These are phyloP conservation scores for Lactarius tabidus DNA, from an alignment of 768 basidiomycete genomes.

Conservation along the genomic window DNA sequence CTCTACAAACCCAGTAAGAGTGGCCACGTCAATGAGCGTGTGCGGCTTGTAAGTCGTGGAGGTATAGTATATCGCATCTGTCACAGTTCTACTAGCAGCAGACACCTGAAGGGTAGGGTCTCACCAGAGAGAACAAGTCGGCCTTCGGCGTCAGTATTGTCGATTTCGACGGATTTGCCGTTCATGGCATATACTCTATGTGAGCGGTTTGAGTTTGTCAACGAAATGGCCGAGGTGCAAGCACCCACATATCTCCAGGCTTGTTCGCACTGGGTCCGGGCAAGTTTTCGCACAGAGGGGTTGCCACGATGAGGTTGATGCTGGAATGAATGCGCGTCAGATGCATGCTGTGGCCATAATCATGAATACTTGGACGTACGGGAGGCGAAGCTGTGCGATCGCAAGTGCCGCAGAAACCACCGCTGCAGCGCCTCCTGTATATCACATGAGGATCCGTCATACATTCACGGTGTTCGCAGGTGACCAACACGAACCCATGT, in stretches of 20 bases:
- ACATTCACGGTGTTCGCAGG: neutral
- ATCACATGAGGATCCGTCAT: neutral
- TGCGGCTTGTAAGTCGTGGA: slow-evolving; percentile 74
- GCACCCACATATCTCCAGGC: slow-evolving; percentile 75
- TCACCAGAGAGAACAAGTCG: slow-evolving; percentile 69
- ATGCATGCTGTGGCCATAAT: neutral
- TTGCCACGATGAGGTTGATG: slow-evolving; percentile 68
- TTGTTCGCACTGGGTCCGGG: slow-evolving; percentile 65
- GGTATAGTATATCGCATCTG: slow-evolving; percentile 82
- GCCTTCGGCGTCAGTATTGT: slow-evolving; percentile 86
- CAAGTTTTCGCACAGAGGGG: slow-evolving; percentile 83
- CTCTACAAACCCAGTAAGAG: slow-evolving; percentile 64
- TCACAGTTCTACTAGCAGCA: neutral
- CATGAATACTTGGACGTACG: slow-evolving; percentile 43
- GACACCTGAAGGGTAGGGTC: slow-evolving; percentile 19
- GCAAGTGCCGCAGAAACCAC: slow-evolving; percentile 70
- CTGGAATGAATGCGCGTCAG: slow-evolving; percentile 34
- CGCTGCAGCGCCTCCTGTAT: slow-evolving; percentile 69
- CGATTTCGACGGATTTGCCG: slow-evolving; percentile 80
- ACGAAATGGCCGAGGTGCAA: no score
- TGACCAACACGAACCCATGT: slow-evolving; percentile 59
- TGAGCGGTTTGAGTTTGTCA: neutral
- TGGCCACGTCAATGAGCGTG: slow-evolving; percentile 83
- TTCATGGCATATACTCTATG: slow-evolving; percentile 79
- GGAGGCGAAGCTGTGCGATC: slow-evolving; percentile 76